Base-by-base conservation (phyloP, 108 stramenopile genomes). In the Cylindrotheca closterium region DNA sequence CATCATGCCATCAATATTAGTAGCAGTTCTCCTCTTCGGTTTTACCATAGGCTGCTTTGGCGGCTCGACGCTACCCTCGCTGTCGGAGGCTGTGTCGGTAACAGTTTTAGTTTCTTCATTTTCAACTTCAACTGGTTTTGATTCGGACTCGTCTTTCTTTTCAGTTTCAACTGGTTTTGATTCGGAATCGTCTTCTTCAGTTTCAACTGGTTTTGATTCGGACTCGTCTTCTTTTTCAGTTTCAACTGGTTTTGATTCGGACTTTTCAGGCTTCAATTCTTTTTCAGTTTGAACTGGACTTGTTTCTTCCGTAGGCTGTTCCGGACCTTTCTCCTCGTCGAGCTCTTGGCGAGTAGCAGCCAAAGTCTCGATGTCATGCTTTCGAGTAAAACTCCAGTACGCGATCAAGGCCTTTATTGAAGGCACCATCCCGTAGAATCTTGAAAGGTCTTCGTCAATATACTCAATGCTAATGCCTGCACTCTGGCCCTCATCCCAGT, bases 381-480 rank as follows among this genome's bases (percentile, higher is more conserved):
- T 33, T 5, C 53, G 52, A 4, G 65, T 37, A 37, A 67, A 46
- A 2, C 19, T 34, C 54, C 55, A 67, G 29, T 67, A 67, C 1
- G 30, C 56, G 27, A 67, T 47, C 65, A 67, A 47, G 10, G 28
- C 65, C 29, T 55, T 27, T 5, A 67, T 8, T 3, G 65, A 57
- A 21, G 65, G 65, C 22, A 8, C 25, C 7, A 17, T 12, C 49
- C 21, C 4, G 34, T 65, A 65, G 17, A 45, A 30, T 24, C 25
- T 26, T 18, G 64, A 65, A 15, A 65, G 53, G 26, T 65, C 64
- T 45, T 65, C 64, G 24, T 67, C 65, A 18, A 67, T 55, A 26
- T 67, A 67, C 26, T 48, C 23, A 30, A 67, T 57, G 12, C 18
- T 15, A 17, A 1, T 15, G 7, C 18, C 2, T 3, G 15, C 30